Evolutionary conservation across 371 early-diverging fungal species (phyloP), one percentile per base, ranked within the genome.

Genomic region (Actinomortierella ambigua): DNA sequence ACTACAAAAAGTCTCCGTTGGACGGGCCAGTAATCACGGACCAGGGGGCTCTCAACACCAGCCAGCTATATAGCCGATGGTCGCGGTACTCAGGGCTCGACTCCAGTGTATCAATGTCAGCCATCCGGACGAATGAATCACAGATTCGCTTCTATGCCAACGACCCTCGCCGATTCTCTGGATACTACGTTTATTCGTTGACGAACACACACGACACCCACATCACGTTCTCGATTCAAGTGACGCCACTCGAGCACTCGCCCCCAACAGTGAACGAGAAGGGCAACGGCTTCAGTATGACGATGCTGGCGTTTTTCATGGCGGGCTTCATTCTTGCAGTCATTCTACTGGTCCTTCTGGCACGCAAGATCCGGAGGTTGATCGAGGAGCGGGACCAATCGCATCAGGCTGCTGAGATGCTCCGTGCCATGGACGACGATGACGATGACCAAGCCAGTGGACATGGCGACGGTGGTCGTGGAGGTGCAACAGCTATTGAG

Each of bases 151-250:
- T 75, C 27, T 58, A 57, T 6, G 68, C 68, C 26, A 27, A 23
- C 14, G 75, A 75, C 47, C 65, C 75, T 11, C 48, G 75, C 0
- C 68, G 75, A 27, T 67, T 75, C 34, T 57, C 68, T 17, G 75
- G 75, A 15, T 63, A 75, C 39, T 61, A 75, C 61, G 75, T 75
- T 22, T 75, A 67, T 55, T 75, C 75, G 40, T 34, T 75, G 40
- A 63, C 64, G 18, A 75, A 75, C 44, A 15, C 44, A 6, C 63
- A 64, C 50, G 57, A 63, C 0, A 55, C 64, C 4, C 43, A 61
- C 2, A 43, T 75, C 17, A 59, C 68, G 13, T 67, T 51, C 34
- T 50, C 68, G 4, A 51, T 68, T 20, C 63, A 61, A 8, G 68
- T 68, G 7, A 57, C 68, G 26, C 47, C 58, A 2, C 14, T 67